A percentile compares a stretch with the other conserved stretches of the same genome.
These are phyloP conservation scores for Globisporangium okanoganense DNA, from an alignment of 352 stramenopile genomes.

Conservation along the genomic window DNA sequence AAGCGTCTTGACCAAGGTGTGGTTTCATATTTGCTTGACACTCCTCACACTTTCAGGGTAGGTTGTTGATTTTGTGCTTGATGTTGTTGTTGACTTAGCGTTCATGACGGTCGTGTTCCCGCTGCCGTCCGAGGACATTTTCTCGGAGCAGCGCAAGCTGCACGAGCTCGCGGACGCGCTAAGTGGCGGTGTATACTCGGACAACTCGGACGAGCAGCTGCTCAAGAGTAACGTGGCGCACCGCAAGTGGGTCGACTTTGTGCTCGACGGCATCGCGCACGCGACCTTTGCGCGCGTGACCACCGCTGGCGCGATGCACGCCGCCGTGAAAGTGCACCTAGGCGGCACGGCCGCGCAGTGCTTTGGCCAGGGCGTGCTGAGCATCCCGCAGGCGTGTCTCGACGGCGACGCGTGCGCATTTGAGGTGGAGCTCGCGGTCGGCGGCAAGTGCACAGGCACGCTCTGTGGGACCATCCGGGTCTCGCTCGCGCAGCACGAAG, in stretches of 20 bases:
- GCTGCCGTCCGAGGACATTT: slow-evolving; percentile 78
- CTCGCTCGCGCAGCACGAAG: slow-evolving; percentile 23
- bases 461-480: slow-evolving; percentile 45
- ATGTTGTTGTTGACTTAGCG: slow-evolving; percentile 9
- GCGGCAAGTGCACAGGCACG: slow-evolving; percentile 51
- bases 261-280: slow-evolving; percentile 48
- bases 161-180: slow-evolving; percentile 73
- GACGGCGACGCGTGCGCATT: slow-evolving; percentile 25
- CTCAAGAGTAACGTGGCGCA: slow-evolving; percentile 51
- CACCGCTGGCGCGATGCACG: slow-evolving; percentile 47
- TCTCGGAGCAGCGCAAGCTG: slow-evolving; percentile 77
- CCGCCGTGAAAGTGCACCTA: slow-evolving; percentile 63
- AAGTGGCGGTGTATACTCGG: slow-evolving; percentile 53
- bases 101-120: slow-evolving; percentile 74
- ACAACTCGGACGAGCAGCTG: slow-evolving; percentile 20
- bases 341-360: slow-evolving; percentile 33
- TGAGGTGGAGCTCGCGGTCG: slow-evolving; percentile 50
- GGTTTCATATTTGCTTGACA: neutral
- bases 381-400: slow-evolving; percentile 34
- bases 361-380: slow-evolving; percentile 69
- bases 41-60: neutral
- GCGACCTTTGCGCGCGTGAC: slow-evolving; percentile 47
- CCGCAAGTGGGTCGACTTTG: slow-evolving; percentile 43
- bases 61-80: neutral
- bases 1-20: slow-evolving; percentile 8